Evolutionary conservation across 2,329 filamentous ascomycete genomes (phyloP).

Genomic region (Blumeria graminis): DNA sequence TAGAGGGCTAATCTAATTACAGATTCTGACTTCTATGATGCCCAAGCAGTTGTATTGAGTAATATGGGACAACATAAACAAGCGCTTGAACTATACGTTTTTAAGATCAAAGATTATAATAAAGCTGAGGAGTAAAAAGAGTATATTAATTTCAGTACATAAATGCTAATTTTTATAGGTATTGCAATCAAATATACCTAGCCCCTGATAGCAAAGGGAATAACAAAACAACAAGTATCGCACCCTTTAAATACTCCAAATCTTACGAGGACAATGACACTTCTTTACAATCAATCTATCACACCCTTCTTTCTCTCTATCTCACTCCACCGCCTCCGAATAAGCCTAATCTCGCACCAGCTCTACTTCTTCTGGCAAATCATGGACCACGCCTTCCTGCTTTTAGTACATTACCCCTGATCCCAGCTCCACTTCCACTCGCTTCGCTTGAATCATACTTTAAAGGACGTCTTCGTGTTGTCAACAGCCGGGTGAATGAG

Average conservation of each 20-base stretch:
- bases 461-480: conserved; percentile 64
- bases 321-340: conserved; percentile 56
- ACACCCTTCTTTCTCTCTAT: conserved; percentile 74
- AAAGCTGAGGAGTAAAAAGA: conserved; percentile 71
- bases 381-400: conserved; percentile 84
- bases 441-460: conserved; percentile 74
- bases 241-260: too few relatives aligned
- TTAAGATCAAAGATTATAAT: conserved; percentile 62
- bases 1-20: too few relatives aligned
- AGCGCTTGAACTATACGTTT: conserved; percentile 92
- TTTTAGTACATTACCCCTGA: conserved; percentile 60
- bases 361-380: conserved; percentile 66
- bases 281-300: conserved; percentile 46
- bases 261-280: too few relatives aligned
- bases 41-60: conserved; percentile 70
- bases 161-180: conserved; percentile 26
- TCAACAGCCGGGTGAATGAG: conserved; percentile 62
- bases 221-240: too few relatives aligned
- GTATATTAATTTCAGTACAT: too few relatives aligned
- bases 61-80: conserved; percentile 93
- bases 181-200: conserved; percentile 73
- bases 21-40: conserved; percentile 75
- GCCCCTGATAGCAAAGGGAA: conserved; percentile 21
- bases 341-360: conserved; percentile 48
- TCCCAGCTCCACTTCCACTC: conserved; percentile 59